Base-by-base conservation (phyloP, 192 early-diverging fungal species). In the Borealophlyctis nickersoniae region DNA sequence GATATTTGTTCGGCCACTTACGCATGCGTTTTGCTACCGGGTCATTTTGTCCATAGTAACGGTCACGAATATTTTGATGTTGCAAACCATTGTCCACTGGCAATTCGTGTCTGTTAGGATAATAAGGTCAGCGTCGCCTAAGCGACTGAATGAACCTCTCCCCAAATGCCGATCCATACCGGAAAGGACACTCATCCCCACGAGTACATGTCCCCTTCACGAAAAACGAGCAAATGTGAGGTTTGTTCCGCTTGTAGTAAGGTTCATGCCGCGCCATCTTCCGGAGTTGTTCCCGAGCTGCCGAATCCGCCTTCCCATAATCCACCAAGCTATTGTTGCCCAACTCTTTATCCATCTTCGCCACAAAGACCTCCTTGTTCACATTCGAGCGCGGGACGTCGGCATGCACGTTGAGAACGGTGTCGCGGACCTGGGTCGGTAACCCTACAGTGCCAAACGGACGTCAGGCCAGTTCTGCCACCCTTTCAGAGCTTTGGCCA, bases 221-320 rank as follows among this genome's bases (percentile, higher is more conserved):
- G 79, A 88, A 99, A 69, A 99, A 98, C 4, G 96, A 92, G 72
- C 97, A 99, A 33, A 98, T 87, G 55, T 93, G 92, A 4, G 91
- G 79, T 35, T 88, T 69, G 71, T 95, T 96, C 33, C 95, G 87
- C 73, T 93, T 88, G 63, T 94, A 93, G 67, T 94, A 94, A 3
- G 94, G 95, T 36, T 91, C 93, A 30, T 75, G 88, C 63, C 95
- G 83, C 11, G 92, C 84, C 66, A 99, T 67, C 57, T 82, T 84
- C 59, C 86, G 84, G 22, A 95, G 67, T 35, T 83, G 82, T 29
- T 98, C 84, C 58, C 86, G 85, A 60, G 87, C 86, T 65, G 87
- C 85, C 9, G 88, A 73, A 49, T 89, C 85, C 29, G 85, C 80
- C 58, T 88, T 87, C 19, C 81, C 85, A 36, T 87, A 87, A 62